phyloP scores from a whole-genome alignment of 2,329 filamentous ascomycete genomes.

The Xylaria arbuscula region DNA sequence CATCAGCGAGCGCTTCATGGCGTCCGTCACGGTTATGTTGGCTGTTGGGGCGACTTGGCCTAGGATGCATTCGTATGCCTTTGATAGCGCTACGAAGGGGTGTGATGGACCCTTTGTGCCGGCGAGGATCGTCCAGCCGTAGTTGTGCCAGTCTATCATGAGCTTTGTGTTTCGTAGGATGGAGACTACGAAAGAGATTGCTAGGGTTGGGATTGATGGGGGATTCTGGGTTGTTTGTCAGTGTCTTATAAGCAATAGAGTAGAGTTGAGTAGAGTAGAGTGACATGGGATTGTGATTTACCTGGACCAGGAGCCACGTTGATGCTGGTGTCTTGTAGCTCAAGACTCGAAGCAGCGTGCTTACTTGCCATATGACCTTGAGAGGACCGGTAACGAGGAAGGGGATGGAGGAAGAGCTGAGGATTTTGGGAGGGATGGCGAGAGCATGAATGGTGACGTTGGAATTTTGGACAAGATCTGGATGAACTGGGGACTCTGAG shows the following conservation, averaged over 20 bases:
- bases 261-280: background rate
- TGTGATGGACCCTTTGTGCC: slow-evolving; percentile 68
- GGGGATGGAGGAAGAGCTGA: slow-evolving; percentile 76
- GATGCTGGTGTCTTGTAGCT: slow-evolving; percentile 79
- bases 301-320: slow-evolving; percentile 87
- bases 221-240: slow-evolving; percentile 73
- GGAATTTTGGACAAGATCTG: slow-evolving; percentile 76
- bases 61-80: slow-evolving; percentile 79
- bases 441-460: slow-evolving; percentile 79
- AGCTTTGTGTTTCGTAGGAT: slow-evolving; percentile 82
- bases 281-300: slow-evolving; percentile 48
- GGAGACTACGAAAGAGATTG: slow-evolving; percentile 77
- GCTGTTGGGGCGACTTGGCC: slow-evolving; percentile 73
- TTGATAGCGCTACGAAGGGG: slow-evolving; percentile 81
- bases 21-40: slow-evolving; percentile 89
- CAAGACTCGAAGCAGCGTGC: slow-evolving; percentile 75
- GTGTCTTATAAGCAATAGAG: slow-evolving; percentile 13
- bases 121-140: slow-evolving; percentile 92
- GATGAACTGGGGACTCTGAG: slow-evolving; percentile 81
- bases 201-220: slow-evolving; percentile 90
- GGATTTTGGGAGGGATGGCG: slow-evolving; percentile 70
- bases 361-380: slow-evolving; percentile 87
- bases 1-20: slow-evolving; percentile 81
- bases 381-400: slow-evolving; percentile 83
- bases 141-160: slow-evolving; percentile 98